Percentiles rank a stretch among this genome's conserved stretches.
Conservation (phyloP, 2,329 filamentous ascomycete species). For the Chrysoporthe puriensis region DNA sequence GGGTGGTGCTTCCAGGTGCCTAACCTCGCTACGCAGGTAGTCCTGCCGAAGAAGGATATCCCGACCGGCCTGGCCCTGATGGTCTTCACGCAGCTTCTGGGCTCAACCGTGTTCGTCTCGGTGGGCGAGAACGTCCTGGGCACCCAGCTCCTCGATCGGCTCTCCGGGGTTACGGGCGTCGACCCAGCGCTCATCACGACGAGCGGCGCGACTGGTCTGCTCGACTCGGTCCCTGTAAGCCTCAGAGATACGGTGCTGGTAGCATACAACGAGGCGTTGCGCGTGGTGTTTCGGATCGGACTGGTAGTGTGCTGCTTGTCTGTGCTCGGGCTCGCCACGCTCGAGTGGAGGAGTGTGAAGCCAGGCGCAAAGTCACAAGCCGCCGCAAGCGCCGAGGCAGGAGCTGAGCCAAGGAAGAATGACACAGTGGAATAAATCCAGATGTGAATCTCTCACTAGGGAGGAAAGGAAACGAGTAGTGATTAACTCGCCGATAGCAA, state of each 20-base stretch:
- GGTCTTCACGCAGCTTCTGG: constrained; percentile 51
- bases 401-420: neutral
- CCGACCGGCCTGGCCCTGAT: constrained; percentile 49
- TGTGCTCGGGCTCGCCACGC: constrained; percentile 53
- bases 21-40: constrained; percentile 46
- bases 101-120: constrained; percentile 50
- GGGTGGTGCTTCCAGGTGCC: constrained; percentile 42
- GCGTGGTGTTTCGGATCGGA: constrained; percentile 58
- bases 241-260: constrained; percentile 52
- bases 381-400: neutral
- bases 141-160: constrained; percentile 39
- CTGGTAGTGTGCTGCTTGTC: constrained; percentile 54
- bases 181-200: constrained; percentile 39
- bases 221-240: constrained; percentile 48
- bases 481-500: no score
- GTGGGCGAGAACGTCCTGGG: constrained; percentile 48
- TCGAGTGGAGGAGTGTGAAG: constrained; percentile 58
- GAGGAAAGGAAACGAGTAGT: neutral
- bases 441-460: neutral
- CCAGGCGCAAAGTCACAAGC: neutral
- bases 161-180: constrained; percentile 39
- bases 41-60: constrained; percentile 47
- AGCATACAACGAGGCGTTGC: constrained; percentile 61
- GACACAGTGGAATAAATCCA: neutral
- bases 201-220: constrained; percentile 54